Evolutionary conservation across 2,329 filamentous ascomycete species (phyloP), one percentile per base, ranked within the genome.

Genomic region (Penicillium corylophilum): DNA sequence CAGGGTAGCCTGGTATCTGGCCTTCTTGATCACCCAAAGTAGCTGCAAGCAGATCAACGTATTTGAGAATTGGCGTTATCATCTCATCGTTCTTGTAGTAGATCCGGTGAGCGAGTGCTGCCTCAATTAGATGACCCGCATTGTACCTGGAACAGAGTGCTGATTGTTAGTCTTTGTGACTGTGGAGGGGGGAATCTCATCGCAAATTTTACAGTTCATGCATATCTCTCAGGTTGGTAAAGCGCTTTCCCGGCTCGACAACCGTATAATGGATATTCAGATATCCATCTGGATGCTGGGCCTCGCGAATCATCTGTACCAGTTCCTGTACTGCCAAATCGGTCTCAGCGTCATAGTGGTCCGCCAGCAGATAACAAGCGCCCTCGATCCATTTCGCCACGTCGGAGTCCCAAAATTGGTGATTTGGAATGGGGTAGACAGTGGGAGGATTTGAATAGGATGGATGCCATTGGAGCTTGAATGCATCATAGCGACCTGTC

Each of bases 331-430:
- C 73, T 0, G 82, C 80, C 1, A 64, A 65, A 48, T 80, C 75
- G 46, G 84, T 68, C 39, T 78, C 73, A 0, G 66, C 62, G 50
- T 81, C 73, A 16, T 75, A 67, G 13, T 74, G 24, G 59, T 62
- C 8, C 82, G 67, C 56, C 13, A 63, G 47, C 22, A 82, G 78
- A 56, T 85, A 85, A 54, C 81, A 84, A 3, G 81, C 82, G 0
- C 78, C 82, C 66, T 86, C 83, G 45, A 85, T 82, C 80, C 82
- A 84, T 66, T 85, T 85, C 10, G 77, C 81, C n/a, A 82, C 65
- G 64, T 79, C 77, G 0, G 71, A 76, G 57, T 85, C 82, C 82
- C 82, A 84, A 62, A 84, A 85, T 4, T 82, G 68, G 55, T 82
- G 79, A 20, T 80, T 79, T 0, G 82, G 80, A 15, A 83, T 74